Percentiles rank a stretch among this genome's conserved stretches.
These are phyloP conservation scores for Pythium grandisporangium DNA, from an alignment of 352 stramenopile species.

Conservation along the genomic window DNA sequence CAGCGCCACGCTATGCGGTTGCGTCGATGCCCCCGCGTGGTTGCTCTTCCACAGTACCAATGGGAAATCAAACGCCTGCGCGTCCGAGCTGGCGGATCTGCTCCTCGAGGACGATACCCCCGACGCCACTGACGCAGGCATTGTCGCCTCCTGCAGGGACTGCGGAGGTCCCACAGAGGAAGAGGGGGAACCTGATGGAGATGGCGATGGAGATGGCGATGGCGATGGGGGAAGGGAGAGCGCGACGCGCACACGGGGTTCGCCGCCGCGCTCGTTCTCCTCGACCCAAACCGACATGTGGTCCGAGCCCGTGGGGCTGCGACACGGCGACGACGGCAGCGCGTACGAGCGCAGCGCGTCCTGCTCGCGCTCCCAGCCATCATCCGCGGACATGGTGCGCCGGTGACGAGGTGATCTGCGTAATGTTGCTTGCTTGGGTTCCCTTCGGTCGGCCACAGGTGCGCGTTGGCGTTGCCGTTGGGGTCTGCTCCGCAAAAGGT, in stretches of 20 bases:
- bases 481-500: too few species aligned
- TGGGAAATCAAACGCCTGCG: slow-evolving; percentile 36
- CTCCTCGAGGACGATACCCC: too few species aligned
- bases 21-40: slow-evolving; percentile 1
- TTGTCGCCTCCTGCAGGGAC: too few species aligned
- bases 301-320: slow-evolving; percentile 35
- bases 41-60: slow-evolving; percentile 33
- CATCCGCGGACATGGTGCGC: too few species aligned
- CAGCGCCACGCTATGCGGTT: slow-evolving; percentile 34
- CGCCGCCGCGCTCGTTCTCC: slow-evolving; percentile 20
- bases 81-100: slow-evolving; percentile 1
- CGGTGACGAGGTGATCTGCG: too few species aligned
- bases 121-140: too few species aligned
- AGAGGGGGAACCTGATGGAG: too few species aligned
- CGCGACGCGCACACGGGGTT: slow-evolving; percentile 36
- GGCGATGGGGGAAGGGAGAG: neutral
- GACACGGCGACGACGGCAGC: slow-evolving; percentile 52
- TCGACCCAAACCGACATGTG: slow-evolving; percentile 51
- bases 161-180: too few species aligned
- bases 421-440: neutral
- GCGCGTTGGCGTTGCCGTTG: too few species aligned
- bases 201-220: neutral
- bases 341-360: slow-evolving; percentile 42
- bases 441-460: neutral
- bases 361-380: neutral